phyloP scores from a whole-genome alignment of 176 grass and related monocot genomes.

The Lolium rigidum region DNA sequence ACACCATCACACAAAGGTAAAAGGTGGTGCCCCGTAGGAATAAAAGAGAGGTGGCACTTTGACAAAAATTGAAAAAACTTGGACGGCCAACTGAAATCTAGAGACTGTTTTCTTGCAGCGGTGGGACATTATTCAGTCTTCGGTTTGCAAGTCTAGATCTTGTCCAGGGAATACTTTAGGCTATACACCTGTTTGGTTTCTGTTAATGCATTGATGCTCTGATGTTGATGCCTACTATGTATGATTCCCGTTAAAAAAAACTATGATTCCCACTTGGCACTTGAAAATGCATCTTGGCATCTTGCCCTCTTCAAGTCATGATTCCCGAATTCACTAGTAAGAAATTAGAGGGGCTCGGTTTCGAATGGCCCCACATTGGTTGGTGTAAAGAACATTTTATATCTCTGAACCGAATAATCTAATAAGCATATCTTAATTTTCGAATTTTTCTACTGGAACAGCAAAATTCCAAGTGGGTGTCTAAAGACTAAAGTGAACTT shows the following conservation, averaged over 20 bases:
- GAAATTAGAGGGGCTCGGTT: neutral
- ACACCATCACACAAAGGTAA: slow-evolving; percentile 24
- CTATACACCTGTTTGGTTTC: neutral
- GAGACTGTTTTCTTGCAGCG: neutral
- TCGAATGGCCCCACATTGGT: neutral
- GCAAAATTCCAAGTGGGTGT: slow-evolving; percentile 31
- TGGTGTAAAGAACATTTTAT: neutral
- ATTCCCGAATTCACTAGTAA: neutral
- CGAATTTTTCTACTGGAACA: neutral
- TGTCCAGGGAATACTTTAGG: neutral
- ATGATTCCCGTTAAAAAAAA: too few species aligned
- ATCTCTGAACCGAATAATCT: neutral
- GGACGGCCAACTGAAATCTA: slow-evolving; percentile 9
- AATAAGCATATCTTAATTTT: neutral
- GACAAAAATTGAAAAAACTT: neutral
- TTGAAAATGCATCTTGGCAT: neutral
- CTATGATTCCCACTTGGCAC: slow-evolving; percentile 39
- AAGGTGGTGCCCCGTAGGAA: neutral
- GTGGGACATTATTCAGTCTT: slow-evolving; percentile 39
- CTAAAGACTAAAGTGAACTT: neutral
- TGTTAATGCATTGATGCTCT: neutral
- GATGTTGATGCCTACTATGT: slow-evolving; percentile 20
- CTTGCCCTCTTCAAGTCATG: neutral
- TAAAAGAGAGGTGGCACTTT: neutral
- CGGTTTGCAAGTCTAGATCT: slow-evolving; percentile 46